Base-by-base conservation (phyloP, 805 yeast species). In the Saturnispora ahearnii region DNA sequence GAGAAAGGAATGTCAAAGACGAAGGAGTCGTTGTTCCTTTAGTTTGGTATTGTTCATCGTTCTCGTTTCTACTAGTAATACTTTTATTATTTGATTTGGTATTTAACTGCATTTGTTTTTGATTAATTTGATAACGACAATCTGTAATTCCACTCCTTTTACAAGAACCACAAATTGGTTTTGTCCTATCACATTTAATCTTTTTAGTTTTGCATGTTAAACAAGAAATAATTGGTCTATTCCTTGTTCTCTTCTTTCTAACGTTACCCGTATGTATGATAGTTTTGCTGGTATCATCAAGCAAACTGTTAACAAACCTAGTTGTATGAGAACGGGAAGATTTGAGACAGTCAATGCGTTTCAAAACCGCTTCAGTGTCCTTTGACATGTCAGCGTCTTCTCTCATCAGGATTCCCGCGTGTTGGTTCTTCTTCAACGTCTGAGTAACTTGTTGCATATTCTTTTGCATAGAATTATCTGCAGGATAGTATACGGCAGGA, bases 141-240 rank as follows among this genome's bases (percentile, higher is more conserved):
- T 30, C 36, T n/a, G 36, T 5, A 32, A 38, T 31, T 5, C 51
- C 51, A 32, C 33, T 44, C 9, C 36, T 41, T 42, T n/a, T 7
- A 53, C 73, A 68, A 2, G 67, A 57, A 0, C 66, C 64, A 52
- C 73, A 68, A 13, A 51, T 52, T 8, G 72, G 73, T 56, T 62
- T 60, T 9, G 42, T 48, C 26, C 69, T 55, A 50, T 68, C 71
- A 55, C 73, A 68, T 51, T 73, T 74, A 13, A 76, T 77, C 54
- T 76, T 76, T 49, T 78, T 62, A 56, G 72, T 66, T 51, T 78
- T 68, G 57, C 81, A 76, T 41, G 70, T 55, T 46, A 60, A 44
- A 53, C 68, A 64, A 4, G 67, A 63, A 1, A 74, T 63, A 4
- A 79, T 74, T 4, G 71, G 72, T 57, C 79, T 67, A 58, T 75